phyloP scores from a whole-genome alignment of 768 basidiomycete species.

The Lentinula raphanica region DNA sequence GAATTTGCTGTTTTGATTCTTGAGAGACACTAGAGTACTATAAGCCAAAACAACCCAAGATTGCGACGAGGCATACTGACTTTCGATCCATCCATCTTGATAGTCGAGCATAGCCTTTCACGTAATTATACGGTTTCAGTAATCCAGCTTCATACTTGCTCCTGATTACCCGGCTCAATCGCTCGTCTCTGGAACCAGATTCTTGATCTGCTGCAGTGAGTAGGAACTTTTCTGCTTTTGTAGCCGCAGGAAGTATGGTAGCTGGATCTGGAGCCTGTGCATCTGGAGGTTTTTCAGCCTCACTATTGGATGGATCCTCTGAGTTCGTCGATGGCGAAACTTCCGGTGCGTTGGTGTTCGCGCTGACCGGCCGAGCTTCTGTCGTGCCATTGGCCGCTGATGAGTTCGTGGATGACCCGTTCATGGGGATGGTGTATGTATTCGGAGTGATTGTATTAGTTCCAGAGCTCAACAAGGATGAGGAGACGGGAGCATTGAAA shows the following conservation, averaged over 20 bases:
- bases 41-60: not conserved
- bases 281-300: conserved; percentile 14
- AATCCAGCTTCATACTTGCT: conserved; percentile 97
- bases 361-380: not conserved
- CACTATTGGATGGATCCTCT: conserved; percentile 9
- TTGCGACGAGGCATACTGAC: conserved; percentile 33
- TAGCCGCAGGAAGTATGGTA: conserved; percentile 62
- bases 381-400: conserved; percentile 7
- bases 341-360: conserved; percentile 10
- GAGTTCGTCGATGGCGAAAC: conserved; percentile 16
- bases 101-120: conserved; percentile 88
- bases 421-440: conserved; percentile 7
- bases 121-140: conserved; percentile 93
- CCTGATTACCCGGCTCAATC: conserved; percentile 85
- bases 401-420: not conserved
- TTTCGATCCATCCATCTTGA: conserved; percentile 95
- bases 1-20: conserved; percentile 86
- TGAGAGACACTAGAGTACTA: conserved; percentile 62
- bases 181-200: conserved; percentile 83
- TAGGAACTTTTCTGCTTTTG: conserved; percentile 83
- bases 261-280: conserved; percentile 38
- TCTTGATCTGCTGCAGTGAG: conserved; percentile 94
- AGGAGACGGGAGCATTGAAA: conserved; percentile 55
- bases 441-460: conserved; percentile 16
- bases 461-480: conserved; percentile 42